Conservation (phyloP, 2,329 filamentous ascomycete genomes). For the Claviceps arundinis region DNA sequence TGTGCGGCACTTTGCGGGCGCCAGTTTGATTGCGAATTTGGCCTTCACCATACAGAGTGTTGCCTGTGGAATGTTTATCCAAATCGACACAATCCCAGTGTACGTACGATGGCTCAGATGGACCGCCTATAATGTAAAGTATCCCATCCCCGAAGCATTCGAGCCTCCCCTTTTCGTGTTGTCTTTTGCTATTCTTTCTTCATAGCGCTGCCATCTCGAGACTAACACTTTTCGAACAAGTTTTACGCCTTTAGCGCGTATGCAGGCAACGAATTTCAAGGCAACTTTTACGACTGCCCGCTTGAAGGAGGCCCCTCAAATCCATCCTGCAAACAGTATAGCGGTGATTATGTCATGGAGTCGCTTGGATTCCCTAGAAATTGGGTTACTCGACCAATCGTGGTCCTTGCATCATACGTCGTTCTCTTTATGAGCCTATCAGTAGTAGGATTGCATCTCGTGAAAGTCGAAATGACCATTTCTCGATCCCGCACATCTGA, state of each 20-base stretch:
- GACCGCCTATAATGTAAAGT: constrained; percentile 18
- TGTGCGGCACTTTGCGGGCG: constrained; percentile 53
- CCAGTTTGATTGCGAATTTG: constrained; percentile 59
- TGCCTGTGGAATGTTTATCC: constrained; percentile 65
- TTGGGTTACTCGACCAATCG: constrained; percentile 55
- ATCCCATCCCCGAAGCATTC: neutral
- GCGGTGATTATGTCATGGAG: constrained; percentile 54
- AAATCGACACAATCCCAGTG: constrained; percentile 57
- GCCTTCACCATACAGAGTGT: constrained; percentile 61
- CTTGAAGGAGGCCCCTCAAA: constrained; percentile 45
- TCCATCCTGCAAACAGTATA: constrained; percentile 55
- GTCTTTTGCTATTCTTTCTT: no score
- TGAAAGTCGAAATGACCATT: constrained; percentile 56
- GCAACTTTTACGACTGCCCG: constrained; percentile 62
- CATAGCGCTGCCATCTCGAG: neutral
- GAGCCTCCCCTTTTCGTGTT: neutral
- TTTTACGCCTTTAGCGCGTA: constrained; percentile 62
- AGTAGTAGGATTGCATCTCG: constrained; percentile 47
- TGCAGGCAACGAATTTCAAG: constrained; percentile 58
- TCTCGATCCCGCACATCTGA: constrained; percentile 46
- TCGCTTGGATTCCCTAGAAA: constrained; percentile 53
- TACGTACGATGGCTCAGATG: constrained; percentile 72
- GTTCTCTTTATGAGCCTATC: constrained; percentile 50
- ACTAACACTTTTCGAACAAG: constrained; percentile 19
- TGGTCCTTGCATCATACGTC: constrained; percentile 48